Conservation (phyloP, 306 rosid species). For the Cucumis cinereus region DNA sequence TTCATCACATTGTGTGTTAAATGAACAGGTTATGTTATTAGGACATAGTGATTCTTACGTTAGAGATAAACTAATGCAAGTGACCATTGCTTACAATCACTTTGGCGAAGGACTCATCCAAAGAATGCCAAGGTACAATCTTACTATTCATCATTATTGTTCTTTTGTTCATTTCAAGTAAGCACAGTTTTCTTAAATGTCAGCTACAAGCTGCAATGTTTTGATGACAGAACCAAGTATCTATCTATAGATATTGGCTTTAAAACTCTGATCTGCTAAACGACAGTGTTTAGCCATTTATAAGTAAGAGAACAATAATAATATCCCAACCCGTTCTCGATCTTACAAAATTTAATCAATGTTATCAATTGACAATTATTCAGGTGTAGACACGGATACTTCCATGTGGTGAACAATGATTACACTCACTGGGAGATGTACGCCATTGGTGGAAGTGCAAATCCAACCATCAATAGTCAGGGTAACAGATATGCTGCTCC, state of each 20-base stretch:
- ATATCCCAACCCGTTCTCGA: not conserved
- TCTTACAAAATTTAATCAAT: not conserved
- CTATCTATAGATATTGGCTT: not conserved
- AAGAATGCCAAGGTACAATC: slow-evolving; percentile 88
- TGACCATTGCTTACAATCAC: slow-evolving; percentile 96
- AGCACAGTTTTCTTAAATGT: not conserved
- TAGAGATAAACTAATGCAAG: slow-evolving; percentile 93
- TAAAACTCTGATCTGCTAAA: not conserved
- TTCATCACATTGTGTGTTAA: not conserved
- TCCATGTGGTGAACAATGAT: slow-evolving; percentile 98
- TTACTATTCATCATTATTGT: not conserved
- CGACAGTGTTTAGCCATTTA: not conserved
- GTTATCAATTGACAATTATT: slow-evolving; percentile 13
- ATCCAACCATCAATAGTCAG: slow-evolving; percentile 96
- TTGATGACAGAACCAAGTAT: not conserved
- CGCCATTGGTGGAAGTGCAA: slow-evolving; percentile 95
- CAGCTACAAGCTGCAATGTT: not conserved
- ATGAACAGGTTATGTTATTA: slow-evolving; percentile 78
- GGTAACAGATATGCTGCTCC: slow-evolving; percentile 97
- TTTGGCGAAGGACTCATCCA: slow-evolving; percentile 97
- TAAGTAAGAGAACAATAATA: not conserved
- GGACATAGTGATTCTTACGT: slow-evolving; percentile 93
- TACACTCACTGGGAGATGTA: slow-evolving; percentile 99
- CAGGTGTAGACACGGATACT: slow-evolving; percentile 97
- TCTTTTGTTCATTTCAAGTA: slow-evolving; percentile 2